phyloP scores from a whole-genome alignment of 2,329 filamentous ascomycete genomes.

The Talaromyces sp. region DNA sequence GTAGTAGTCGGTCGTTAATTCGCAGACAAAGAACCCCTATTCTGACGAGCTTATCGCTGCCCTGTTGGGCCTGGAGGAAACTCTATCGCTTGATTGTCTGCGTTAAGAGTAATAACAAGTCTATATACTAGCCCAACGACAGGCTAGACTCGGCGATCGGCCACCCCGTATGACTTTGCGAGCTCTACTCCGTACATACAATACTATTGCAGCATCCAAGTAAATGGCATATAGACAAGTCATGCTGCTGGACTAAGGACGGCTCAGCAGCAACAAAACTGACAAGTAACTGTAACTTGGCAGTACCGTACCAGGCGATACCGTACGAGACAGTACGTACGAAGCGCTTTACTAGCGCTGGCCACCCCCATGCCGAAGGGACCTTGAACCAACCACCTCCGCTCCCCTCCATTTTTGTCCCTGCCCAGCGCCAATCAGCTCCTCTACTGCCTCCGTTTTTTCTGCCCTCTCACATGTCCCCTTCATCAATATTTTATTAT shows the following conservation, averaged over 20 bases:
- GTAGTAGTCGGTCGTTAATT: neutral
- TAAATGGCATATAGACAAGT: no score
- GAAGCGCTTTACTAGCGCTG: neutral
- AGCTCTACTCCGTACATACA: no score
- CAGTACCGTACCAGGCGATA: no score
- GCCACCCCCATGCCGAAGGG: neutral
- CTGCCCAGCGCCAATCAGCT: conserved; percentile 5
- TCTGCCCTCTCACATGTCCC: neutral
- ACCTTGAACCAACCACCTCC: conserved; percentile 4
- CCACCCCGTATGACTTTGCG: neutral
- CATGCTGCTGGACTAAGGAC: no score
- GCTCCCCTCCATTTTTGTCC: conserved; percentile 9
- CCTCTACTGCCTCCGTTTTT: conserved; percentile 2
- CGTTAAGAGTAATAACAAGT: neutral
- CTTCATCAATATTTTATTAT: neutral
- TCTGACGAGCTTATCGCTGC: neutral
- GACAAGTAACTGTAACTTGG: no score
- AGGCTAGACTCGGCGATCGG: neutral
- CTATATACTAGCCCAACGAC: neutral
- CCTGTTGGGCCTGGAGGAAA: neutral
- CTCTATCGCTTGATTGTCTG: neutral
- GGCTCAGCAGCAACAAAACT: no score
- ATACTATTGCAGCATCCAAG: no score
- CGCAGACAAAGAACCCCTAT: neutral
- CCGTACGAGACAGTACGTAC: neutral